phyloP scores from a whole-genome alignment of 2,329 filamentous ascomycete genomes.

The Ceratocystis albifundus region DNA sequence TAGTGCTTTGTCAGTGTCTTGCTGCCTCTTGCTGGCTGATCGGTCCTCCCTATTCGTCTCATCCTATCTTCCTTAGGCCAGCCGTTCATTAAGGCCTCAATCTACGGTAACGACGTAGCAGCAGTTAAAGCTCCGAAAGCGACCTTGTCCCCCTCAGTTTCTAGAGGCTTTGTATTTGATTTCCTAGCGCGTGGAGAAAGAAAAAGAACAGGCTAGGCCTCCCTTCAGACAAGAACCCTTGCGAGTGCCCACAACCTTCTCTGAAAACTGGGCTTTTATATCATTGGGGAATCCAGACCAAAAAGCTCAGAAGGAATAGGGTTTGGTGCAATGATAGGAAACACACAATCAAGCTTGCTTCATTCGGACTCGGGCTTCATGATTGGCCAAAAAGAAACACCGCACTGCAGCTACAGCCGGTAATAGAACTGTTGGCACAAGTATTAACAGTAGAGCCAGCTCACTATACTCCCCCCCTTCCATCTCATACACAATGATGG shows the following conservation, averaged over 20 bases:
- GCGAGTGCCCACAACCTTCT: neutral
- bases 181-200: neutral
- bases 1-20: too few species aligned
- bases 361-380: too few species aligned
- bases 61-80: neutral
- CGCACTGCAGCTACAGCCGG: too few species aligned
- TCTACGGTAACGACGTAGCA: neutral
- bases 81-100: neutral
- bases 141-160: too few species aligned
- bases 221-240: neutral
- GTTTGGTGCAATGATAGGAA: too few species aligned
- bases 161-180: too few species aligned
- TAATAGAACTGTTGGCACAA: too few species aligned
- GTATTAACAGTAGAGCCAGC: neutral
- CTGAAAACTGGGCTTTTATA: neutral
- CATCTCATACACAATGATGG: neutral
- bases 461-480: neutral
- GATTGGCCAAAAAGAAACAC: too few species aligned
- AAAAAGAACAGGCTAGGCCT: constrained; percentile 1
- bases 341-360: too few species aligned
- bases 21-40: neutral
- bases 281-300: too few species aligned
- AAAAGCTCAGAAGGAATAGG: too few species aligned
- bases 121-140: too few species aligned
- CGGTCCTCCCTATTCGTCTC: neutral